Conservation (phyloP, 192 early-diverging fungal genomes). For the Mortierella antarctica region DNA sequence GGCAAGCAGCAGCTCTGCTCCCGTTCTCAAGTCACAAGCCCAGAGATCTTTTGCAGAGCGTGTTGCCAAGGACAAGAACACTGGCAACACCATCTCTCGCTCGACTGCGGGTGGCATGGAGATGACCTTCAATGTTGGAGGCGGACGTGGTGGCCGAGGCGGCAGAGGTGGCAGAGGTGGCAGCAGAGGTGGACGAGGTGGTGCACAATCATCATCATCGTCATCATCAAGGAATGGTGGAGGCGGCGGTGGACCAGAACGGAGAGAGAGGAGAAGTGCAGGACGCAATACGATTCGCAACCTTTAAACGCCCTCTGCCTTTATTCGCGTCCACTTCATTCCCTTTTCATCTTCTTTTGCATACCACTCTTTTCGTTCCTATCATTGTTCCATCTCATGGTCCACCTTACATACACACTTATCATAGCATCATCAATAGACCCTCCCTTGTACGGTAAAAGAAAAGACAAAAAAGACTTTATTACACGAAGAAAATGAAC, state of each 20-base stretch:
- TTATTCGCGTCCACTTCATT: background rate
- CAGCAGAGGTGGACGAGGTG: constrained; percentile 1
- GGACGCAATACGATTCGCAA: constrained; percentile 49
- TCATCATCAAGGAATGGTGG: constrained; percentile 7
- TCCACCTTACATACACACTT: no score
- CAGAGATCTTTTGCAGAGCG: constrained; percentile 52
- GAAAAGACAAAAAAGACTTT: background rate
- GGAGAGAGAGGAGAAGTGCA: constrained; percentile 44
- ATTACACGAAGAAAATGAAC: background rate
- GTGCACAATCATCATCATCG: constrained; percentile 11
- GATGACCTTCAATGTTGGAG: constrained; percentile 46
- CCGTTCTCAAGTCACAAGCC: constrained; percentile 43
- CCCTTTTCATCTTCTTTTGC: background rate
- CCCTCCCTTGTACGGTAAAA: background rate
- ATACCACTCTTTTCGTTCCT: background rate
- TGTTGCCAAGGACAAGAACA: constrained; percentile 41
- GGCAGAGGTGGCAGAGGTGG: constrained; percentile 18
- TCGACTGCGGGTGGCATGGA: constrained; percentile 55
- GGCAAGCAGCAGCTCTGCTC: constrained; percentile 36
- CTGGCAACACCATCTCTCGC: constrained; percentile 29
- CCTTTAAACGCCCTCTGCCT: constrained; percentile 7
- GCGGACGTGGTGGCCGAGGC: constrained; percentile 28
- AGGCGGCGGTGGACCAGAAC: constrained; percentile 23
- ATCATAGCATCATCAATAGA: no score
- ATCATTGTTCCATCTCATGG: background rate